Evolutionary conservation across 1,139 yeast species (phyloP), one percentile per base, ranked within the genome.

Genomic region (Entelexis sorbosivorans): DNA sequence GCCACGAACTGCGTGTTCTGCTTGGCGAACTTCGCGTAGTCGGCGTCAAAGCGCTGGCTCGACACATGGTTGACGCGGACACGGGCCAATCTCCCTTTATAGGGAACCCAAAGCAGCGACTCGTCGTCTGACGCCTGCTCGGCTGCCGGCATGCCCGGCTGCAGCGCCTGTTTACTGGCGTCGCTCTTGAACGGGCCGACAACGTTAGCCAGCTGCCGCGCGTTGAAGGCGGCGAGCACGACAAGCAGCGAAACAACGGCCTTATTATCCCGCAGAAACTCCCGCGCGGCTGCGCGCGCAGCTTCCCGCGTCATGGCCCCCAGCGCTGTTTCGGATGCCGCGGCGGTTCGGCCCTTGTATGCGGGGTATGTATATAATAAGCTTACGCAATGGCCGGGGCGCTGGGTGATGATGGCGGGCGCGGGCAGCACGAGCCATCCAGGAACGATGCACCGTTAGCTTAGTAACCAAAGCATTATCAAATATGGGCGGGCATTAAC

Each of bases 31-130:
- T 77, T 64, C 53, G 81, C 73, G 62, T 79, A 75, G 64, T 82
- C 88, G 6, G 83, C 82, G 51, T 85, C 88, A 62, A 79, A 81
- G 53, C 71, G 74, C 60, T 78, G 83, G 56, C 69, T 63, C 58
- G 76, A 75, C 3, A 83, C 78, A 38, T 78, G 77, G n/a, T 79
- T 75, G 16, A 82, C 74, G 34, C 73, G 73, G 35, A 82, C 76
- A 40, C 78, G 66, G 20, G 75, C 64, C 51, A 70, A 71, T 17
- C 75, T 73, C 32, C 65, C 63, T 50, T 71, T 69, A 61, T 54
- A 52, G 13, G 59, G 58, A 7, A 56, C 58, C 56, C 55, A 50
- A 13, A 56, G 40, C 31, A 50, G 52, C 43, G 36, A 45, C 26
- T 35, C 52, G 51, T 16, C 32, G 22, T 16, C 39, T 10, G 47